Base-by-base conservation (phyloP, 1,284 basidiomycete species). In the Fereydounia khargensis region DNA sequence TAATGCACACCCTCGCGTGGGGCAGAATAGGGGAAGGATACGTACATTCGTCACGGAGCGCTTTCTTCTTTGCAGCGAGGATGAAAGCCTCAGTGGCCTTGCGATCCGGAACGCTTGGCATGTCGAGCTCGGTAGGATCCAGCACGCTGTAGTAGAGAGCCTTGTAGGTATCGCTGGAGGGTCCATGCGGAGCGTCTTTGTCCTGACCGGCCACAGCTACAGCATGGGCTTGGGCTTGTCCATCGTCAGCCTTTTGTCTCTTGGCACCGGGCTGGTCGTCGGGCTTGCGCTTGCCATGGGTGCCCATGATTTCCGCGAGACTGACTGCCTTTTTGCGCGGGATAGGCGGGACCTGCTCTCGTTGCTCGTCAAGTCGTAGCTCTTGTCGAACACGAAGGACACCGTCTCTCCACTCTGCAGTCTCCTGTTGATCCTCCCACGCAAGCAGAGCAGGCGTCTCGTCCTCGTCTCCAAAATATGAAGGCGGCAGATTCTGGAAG, bases 391-490 rank as follows among this genome's bases (percentile, higher is more conserved):
- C 19, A 1, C 40, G 16, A 18, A 17, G 8, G 35, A 46, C 28
- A 82, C 81, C 47, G 81, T 80, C 45, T 78, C 79, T 77, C 96
- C 91, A 68, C 82, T 87, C 55, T 82, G 7, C 44, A 35, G 60
- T 46, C 39, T 74, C 72, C 9, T 25, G 36, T 1, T 14, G 19
- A 32, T 74, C 72, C 11, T 62, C 43, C 10, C 21, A 80, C 8
- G 91, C 73, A 23, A 97, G 74, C 18, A 78, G 77, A 7, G 81
- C 84, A 60, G 91, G 88, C 19, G 80, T 78, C 73, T 97, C 92
- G 70, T 96, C 92, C 13, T 86, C 73, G 75, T 98, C 91, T 3
- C 95, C 92, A 74, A 87, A 97, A 74, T 98, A 97, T 0, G 83
- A 81, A 2, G 89, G 87, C 0, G 88, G 89, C 71, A 91, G 88